Percentiles rank a stretch among this genome's conserved stretches.
phyloP scores from a whole-genome alignment of 2,329 filamentous ascomycete genomes.

The Fusarium tjaetaba region DNA sequence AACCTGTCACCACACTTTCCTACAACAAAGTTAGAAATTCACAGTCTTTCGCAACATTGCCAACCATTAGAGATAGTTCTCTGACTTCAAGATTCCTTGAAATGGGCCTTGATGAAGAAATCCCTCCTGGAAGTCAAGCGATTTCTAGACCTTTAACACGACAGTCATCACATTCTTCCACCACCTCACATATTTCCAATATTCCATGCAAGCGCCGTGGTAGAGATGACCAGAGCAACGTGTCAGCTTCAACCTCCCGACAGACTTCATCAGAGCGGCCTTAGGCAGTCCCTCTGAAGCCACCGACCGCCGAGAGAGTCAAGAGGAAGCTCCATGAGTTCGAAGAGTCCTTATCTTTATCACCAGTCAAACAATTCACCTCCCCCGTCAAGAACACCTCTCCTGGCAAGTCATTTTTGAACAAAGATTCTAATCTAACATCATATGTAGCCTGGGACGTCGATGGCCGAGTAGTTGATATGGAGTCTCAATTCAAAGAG shows the following conservation, averaged over 20 bases:
- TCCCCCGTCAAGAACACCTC: conserved; percentile 56
- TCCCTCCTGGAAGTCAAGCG: conserved; percentile 58
- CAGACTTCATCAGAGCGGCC: conserved; percentile 37
- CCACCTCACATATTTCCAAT: conserved; percentile 38
- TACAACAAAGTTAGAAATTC: conserved; percentile 42
- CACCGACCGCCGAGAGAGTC: conserved; percentile 46
- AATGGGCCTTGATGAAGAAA: conserved; percentile 53
- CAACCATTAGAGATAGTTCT: conserved; percentile 57
- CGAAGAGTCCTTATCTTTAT: conserved; percentile 45
- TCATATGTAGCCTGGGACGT: conserved; percentile 79
- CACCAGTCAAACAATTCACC: conserved; percentile 47
- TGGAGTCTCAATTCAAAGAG: conserved; percentile 78
- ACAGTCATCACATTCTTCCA: conserved; percentile 39
- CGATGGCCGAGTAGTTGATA: conserved; percentile 76
- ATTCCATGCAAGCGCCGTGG: conserved; percentile 43
- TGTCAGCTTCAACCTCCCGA: conserved; percentile 14
- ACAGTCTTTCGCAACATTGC: conserved; percentile 42
- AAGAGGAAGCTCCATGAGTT: conserved; percentile 47
- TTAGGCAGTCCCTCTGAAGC: conserved; percentile 49
- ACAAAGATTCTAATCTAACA: conserved; percentile 77
- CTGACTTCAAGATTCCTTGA: conserved; percentile 50
- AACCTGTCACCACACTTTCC: conserved; percentile 29
- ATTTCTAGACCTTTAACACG: conserved; percentile 46
- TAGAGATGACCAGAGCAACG: conserved; percentile 36
- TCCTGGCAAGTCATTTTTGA: conserved; percentile 67